Conservation (phyloP, 306 rosid genomes). For the Citrullus amarus region DNA sequence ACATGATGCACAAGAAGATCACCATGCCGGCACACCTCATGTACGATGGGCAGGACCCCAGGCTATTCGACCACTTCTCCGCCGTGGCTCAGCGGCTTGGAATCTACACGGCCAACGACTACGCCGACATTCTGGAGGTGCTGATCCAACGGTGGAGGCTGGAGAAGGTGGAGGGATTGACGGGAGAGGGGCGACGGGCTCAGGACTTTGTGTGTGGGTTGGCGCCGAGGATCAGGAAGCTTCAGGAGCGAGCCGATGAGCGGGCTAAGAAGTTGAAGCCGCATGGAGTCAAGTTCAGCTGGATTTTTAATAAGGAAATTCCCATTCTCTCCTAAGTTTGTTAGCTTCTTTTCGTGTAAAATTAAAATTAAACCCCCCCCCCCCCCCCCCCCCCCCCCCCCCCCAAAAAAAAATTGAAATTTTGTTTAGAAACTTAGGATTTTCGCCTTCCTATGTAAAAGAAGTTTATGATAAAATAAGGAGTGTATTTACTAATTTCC, state of each 20-base stretch:
- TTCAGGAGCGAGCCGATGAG: slow-evolving; percentile 43
- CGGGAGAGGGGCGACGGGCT: slow-evolving; percentile 26
- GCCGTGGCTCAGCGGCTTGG: slow-evolving; percentile 43
- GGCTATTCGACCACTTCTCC: slow-evolving; percentile 42
- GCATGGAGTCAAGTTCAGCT: slow-evolving; percentile 34
- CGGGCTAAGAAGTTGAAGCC: slow-evolving; percentile 30
- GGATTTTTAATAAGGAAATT: slow-evolving; percentile 32
- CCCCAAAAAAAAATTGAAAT: not conserved
- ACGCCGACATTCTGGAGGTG: slow-evolving; percentile 43
- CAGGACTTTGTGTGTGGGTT: slow-evolving; percentile 45
- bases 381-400: rapidly evolving
- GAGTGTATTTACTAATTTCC: too few species aligned
- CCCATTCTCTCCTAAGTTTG: not conserved
- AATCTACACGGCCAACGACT: slow-evolving; percentile 51
- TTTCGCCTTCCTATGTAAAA: too few species aligned
- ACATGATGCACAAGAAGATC: slow-evolving; percentile 60
- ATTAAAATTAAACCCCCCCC: not conserved
- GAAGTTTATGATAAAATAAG: too few species aligned
- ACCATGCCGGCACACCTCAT: slow-evolving; percentile 60
- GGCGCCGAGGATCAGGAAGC: slow-evolving; percentile 40
- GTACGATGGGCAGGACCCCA: slow-evolving; percentile 48
- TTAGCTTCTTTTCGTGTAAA: not conserved
- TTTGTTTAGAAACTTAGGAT: not conserved
- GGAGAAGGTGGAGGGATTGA: slow-evolving; percentile 43
- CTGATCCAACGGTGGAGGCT: slow-evolving; percentile 37